Evolutionary conservation across 345 rosid species (phyloP), one percentile per base, ranked within the genome.

Genomic region (Eucalyptus coolabah): DNA sequence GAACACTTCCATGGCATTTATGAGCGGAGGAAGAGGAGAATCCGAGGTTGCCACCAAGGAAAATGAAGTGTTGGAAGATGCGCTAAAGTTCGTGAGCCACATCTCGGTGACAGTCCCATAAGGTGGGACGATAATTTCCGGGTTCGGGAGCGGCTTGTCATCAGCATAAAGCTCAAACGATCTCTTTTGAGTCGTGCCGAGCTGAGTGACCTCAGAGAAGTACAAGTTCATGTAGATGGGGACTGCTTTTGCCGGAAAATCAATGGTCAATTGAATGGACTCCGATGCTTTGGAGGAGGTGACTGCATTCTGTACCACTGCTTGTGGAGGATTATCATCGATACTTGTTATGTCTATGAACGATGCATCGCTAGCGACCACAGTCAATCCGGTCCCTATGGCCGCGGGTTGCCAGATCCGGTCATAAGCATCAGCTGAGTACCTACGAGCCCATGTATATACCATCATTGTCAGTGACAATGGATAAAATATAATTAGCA

Each of bases 11-110:
- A 91, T 24, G 85, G 96, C 95, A 85, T 93, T 95, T 47, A 95
- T 88, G 47, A 95, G 92, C 16, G 95, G 95, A 30, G 95, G 93
- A 87, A 92, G 91, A 12, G 94, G 92, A 40, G 95, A 94, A 89
- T 86, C 91, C 19, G 90, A 2, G 21, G 93, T 87, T 14, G 96
- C 88, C 12, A 37, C 65, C 87, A 95, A 67, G n/a, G 92, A 89
- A 87, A 95, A 87, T 6, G 90, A 80, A 50, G 92, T 90, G 82
- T 86, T 92, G 44, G 92, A 60, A n/a, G 93, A 87, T 4, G 92
- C 94, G 30, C 88, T 87, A 40, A 77, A 16, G 87, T 93, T 92
- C 4, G 32, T 2, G 86, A 89, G 21, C 17, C 13, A 13, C 40
- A 86, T 3, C 90, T 93, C 94, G 5, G 19, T 8, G 12, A 91